Base-by-base conservation (phyloP, 768 basidiomycete species). In the Leccinum incarnatum region DNA sequence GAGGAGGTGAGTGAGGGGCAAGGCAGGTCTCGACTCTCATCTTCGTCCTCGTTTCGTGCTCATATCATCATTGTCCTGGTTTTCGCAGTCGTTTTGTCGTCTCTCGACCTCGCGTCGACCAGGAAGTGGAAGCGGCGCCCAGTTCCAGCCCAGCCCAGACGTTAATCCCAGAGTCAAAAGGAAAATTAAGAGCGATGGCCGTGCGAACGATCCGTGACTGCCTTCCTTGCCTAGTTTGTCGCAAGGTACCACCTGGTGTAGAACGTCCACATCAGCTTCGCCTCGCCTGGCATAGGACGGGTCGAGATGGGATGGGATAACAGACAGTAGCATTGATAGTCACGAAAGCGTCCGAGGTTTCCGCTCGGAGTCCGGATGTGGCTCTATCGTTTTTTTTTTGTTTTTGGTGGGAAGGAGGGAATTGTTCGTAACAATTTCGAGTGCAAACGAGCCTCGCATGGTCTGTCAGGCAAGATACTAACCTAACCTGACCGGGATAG, bases 281-380 rank as follows among this genome's bases (percentile, higher is more conserved):
- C 42, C 42, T 45, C 19, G 42, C 42, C 42, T 45, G 2, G 19
- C 11, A 19, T 19, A 45, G 42, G 42, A 45, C 42, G 42, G 42
- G 42, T 45, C 42, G 40, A 40, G 9, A 40, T 10, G 40, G 40
- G 40, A 40, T 40, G 40, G 40, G 40, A 40, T 40, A n/a, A n/a
- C 9, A 40, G 40, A 40, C 61, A 8, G 10, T 32, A 27, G 50
- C 36, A 42, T 15, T 32, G n/a, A 29, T 25, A 27, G 17, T 29
- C 29, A 29, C 29, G 14, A 37, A 19, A 46, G 25, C 19, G 6
- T 56, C 61, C 61, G 51, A 63, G 56, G 61, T 53, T 64, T 64
- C 29, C 61, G 61, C 62, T 50, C 61, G 36, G 50, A 50, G 40
- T 42, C 40, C 40, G 40, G 40, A 42, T 19, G 40, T 42, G 40